Evolutionary conservation across 306 rosid genomes (phyloP), one percentile per base, ranked within the genome.

Genomic region (Trifolium fragiferum): DNA sequence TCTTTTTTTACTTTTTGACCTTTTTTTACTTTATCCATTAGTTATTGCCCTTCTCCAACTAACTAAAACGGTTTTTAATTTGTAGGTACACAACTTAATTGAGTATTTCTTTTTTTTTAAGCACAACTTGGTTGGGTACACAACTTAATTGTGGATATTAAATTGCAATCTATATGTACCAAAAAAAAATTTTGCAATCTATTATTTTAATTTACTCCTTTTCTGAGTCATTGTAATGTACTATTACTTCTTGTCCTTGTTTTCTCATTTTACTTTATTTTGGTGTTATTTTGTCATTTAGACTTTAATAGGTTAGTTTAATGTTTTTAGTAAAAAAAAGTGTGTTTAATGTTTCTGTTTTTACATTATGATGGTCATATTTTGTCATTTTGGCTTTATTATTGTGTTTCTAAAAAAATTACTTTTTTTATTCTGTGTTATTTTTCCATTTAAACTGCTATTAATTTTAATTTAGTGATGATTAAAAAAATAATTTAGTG

Each of bases 1-100:
- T 0, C 21, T 41, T 75, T 75, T 35, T 59, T 59, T 16, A 76
- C 74, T 30, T 67, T 18, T 18, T 33, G 3, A 30, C 3, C 46
- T 13, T 18, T 10, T 9, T 15, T 47, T 8, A 63, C 82, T 79
- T 73, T 76, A 79, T 63, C 53, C 65, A 60, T 53, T 72, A 62
- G 78, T 80, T 60, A 82, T 81, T 83, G 68, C 84, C 70, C 7
- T 66, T 43, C 19, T 10, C 11, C 76, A 86, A 75, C 84, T 64
- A 82, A 78, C 84, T 41, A n/a, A 53, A 43, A 72, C 85, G 73
- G 80, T 83, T 67, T 83, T 75, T 57, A 66, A 47, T 67, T 71
- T 50, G 37, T 35, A 46, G 20, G 11, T 54, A 21, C 60, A 33
- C 10, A 14, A 57, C 68, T 80, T 75, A 60, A 60, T 8, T 33